phyloP scores from a whole-genome alignment of 78 protist genomes.

The Trichosphaerium sp. region DNA sequence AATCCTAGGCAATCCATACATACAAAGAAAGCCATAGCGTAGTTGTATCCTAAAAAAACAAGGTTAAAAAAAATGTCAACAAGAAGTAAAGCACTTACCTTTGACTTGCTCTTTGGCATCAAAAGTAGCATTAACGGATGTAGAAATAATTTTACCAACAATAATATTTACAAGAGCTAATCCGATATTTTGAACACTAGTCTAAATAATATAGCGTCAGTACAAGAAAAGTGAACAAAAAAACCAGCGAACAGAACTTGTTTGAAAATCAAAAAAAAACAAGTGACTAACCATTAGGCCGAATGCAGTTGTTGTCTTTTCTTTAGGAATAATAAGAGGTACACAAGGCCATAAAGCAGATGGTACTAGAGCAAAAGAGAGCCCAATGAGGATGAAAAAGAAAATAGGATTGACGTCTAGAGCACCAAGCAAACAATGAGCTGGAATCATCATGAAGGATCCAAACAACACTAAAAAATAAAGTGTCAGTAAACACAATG shows the following conservation, averaged over 20 bases:
- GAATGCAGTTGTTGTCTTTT: background rate
- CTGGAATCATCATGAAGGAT: background rate
- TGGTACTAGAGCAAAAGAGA: background rate
- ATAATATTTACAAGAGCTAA: background rate
- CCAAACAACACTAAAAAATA: constrained; percentile 1
- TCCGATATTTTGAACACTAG: background rate
- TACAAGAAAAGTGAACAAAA: background rate
- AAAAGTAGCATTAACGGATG: too few relatives aligned
- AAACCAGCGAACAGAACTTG: background rate
- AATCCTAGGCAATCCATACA: background rate
- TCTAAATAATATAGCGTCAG: background rate
- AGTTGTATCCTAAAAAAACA: too few relatives aligned
- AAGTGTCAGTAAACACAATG: too few relatives aligned
- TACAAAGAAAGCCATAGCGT: background rate
- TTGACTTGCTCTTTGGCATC: too few relatives aligned
- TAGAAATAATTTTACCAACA: background rate
- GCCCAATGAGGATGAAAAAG: background rate
- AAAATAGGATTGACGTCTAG: background rate
- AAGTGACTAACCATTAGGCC: constrained; percentile 1
- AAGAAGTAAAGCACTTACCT: too few relatives aligned
- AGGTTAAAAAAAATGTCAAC: too few relatives aligned
- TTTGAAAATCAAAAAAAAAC: too few relatives aligned
- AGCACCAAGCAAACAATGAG: background rate
- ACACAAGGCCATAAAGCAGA: background rate
- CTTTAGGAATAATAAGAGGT: background rate